phyloP scores from a whole-genome alignment of 352 stramenopile species.

The Pythium coloratum region DNA sequence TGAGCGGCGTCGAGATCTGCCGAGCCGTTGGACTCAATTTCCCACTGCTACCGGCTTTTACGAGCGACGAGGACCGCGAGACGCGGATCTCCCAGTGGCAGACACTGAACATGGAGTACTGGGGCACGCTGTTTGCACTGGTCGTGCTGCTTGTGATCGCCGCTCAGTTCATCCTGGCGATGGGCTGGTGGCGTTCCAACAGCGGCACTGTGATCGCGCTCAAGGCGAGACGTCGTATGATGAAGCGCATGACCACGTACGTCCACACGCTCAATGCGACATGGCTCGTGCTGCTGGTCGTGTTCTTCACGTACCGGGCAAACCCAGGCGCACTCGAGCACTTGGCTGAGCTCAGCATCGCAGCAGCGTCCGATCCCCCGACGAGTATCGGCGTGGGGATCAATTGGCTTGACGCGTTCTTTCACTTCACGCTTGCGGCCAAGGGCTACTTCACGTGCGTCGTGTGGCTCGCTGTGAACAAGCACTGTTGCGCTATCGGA shows the following conservation, averaged over 20 bases:
- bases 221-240: conserved; percentile 62
- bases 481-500: conserved; percentile 47
- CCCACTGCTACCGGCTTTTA: conserved; percentile 39
- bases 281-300: conserved; percentile 60
- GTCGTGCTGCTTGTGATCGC: conserved; percentile 62
- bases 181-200: conserved; percentile 79
- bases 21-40: conserved; percentile 46
- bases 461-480: conserved; percentile 70
- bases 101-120: conserved; percentile 57
- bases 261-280: conserved; percentile 67
- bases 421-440: conserved; percentile 58
- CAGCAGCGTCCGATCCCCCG: background rate
- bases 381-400: conserved; percentile 14
- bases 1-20: conserved; percentile 52
- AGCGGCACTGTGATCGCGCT: conserved; percentile 72
- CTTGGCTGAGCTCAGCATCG: conserved; percentile 24
- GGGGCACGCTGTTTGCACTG: conserved; percentile 53
- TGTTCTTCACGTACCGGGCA: conserved; percentile 65
- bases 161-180: conserved; percentile 54
- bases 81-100: conserved; percentile 53
- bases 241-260: conserved; percentile 76
- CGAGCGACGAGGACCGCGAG: conserved; percentile 27
- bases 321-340: conserved; percentile 39
- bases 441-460: conserved; percentile 67
- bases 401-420: conserved; percentile 47